These are phyloP conservation scores for Vitis hybrid DNA, from an alignment of 177 flowering plant genomes.

Conservation along the genomic window DNA sequence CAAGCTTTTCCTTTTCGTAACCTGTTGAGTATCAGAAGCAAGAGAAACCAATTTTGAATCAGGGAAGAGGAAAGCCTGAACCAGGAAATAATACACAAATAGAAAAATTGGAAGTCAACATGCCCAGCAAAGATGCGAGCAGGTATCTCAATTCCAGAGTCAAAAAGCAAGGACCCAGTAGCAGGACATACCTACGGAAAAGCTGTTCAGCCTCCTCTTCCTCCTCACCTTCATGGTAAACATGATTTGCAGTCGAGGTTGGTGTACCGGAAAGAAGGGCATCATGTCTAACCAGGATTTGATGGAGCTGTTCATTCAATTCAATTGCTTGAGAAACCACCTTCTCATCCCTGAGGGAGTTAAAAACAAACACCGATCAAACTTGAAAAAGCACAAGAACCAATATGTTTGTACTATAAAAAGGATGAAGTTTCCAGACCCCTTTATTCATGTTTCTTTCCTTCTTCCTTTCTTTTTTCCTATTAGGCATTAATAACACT, in stretches of 20 bases:
- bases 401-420: no score
- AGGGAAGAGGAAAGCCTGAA: background rate
- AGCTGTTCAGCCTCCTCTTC: constrained; percentile 82
- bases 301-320: constrained; percentile 85
- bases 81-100: background rate
- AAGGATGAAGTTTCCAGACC: no score
- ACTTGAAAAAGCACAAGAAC: background rate
- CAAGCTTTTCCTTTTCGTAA: constrained; percentile 89
- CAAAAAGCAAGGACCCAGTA: background rate
- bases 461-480: no score
- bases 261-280: constrained; percentile 55
- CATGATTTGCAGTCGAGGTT: constrained; percentile 32
- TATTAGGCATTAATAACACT: no score
- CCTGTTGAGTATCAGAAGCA: constrained; percentile 29
- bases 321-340: constrained; percentile 82
- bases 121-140: background rate
- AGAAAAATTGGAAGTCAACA: background rate
- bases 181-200: constrained; percentile 59
- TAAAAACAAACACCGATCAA: background rate
- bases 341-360: constrained; percentile 67
- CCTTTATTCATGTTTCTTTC: no score
- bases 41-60: background rate
- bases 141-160: background rate
- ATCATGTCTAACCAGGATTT: constrained; percentile 74
- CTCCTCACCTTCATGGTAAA: constrained; percentile 51